Percentiles rank a stretch among this genome's conserved stretches.
Evolutionary conservation across 441 rosid genomes (phyloP).

Genomic region (Geranium incanum): DNA sequence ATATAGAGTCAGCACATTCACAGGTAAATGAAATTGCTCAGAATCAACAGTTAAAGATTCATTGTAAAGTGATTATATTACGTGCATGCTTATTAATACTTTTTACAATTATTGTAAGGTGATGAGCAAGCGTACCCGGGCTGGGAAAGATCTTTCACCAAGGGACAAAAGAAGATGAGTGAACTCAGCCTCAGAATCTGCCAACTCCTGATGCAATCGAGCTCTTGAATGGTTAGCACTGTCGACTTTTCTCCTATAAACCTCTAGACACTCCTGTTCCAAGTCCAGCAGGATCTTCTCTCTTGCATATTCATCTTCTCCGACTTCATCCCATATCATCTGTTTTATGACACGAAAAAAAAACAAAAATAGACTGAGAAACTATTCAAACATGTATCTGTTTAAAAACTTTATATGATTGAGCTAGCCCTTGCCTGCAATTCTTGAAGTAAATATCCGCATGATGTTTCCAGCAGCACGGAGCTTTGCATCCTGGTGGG

Average conservation of each 20-base stretch:
- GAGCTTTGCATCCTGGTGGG: conserved; percentile 59
- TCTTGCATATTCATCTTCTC: conserved; percentile 68
- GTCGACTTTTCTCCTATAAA: conserved; percentile 91
- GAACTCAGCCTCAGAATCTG: conserved; percentile 95
- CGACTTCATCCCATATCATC: conserved; percentile 99
- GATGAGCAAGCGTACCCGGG: conserved; percentile 49
- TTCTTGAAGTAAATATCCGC: conserved; percentile 87
- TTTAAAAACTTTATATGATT: conserved; percentile 4
- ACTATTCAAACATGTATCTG: not conserved
- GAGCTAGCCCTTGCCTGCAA: conserved; percentile 53
- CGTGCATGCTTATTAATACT: not conserved
- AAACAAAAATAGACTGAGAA: conserved; percentile 12
- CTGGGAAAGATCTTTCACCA: conserved; percentile 90
- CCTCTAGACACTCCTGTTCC: conserved; percentile 89
- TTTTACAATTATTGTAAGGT: not conserved
- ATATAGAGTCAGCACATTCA: conserved; percentile 4
- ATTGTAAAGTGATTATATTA: not conserved
- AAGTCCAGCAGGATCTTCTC: conserved; percentile 78
- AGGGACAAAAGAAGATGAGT: conserved; percentile 93
- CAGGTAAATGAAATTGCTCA: conserved; percentile 2
- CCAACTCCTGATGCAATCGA: conserved; percentile 89
- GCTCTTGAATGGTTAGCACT: conserved; percentile 89
- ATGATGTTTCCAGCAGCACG: conserved; percentile 63
- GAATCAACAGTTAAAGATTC: not conserved
- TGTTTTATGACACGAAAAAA: conserved; percentile 26